A percentile compares a stretch with the other conserved stretches of the same genome.
Evolutionary conservation across 2,329 filamentous ascomycete species (phyloP).

Genomic region (Fusarium abutilonis): DNA sequence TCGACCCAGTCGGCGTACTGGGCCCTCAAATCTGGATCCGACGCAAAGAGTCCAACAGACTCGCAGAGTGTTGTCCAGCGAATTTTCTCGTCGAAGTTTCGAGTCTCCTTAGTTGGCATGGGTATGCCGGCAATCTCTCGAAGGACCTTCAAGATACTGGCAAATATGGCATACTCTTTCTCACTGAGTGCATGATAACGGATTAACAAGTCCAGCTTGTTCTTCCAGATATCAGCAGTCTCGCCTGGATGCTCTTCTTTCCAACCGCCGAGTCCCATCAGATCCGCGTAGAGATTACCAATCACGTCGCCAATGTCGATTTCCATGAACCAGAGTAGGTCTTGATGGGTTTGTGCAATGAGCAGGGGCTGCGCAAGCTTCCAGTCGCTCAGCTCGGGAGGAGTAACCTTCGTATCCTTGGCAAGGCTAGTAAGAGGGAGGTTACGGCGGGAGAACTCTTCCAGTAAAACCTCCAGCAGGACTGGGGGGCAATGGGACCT

Average conservation of each 20-base stretch:
- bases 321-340: neutral
- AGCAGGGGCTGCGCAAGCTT: neutral
- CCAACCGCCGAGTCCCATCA: neutral
- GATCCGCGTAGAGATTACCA: neutral
- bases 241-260: neutral
- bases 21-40: neutral
- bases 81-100: neutral
- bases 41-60: neutral
- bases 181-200: neutral
- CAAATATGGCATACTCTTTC: neutral
- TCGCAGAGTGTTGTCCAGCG: neutral
- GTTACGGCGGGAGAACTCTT: neutral
- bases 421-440: neutral
- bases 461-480: neutral
- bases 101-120: neutral
- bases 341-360: neutral
- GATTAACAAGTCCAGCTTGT: neutral
- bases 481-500: neutral
- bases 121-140: neutral
- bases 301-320: neutral
- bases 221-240: neutral
- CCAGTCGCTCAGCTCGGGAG: neutral
- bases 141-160: neutral
- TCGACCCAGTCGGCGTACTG: neutral
- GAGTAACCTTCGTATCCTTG: neutral